Percentiles rank a stretch among this genome's conserved stretches.
Conservation (phyloP, 306 rosid species). For the Corylus avellana region DNA sequence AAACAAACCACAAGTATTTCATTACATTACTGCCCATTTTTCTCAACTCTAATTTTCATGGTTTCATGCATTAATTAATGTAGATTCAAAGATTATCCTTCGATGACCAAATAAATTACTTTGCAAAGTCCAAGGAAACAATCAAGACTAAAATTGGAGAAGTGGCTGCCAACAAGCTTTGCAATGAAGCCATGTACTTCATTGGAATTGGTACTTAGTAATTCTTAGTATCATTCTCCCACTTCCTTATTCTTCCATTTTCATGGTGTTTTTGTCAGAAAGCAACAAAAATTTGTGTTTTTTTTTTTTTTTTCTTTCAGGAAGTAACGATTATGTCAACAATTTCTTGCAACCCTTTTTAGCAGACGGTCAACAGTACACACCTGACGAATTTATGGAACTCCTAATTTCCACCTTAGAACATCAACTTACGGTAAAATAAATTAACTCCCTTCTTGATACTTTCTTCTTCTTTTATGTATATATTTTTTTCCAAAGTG, state of each 20-base stretch:
- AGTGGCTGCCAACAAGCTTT: slow-evolving; percentile 51
- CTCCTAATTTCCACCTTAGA: slow-evolving; percentile 56
- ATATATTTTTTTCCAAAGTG: too few relatives aligned
- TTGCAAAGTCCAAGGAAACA: slow-evolving; percentile 49
- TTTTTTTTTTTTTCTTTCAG: slow-evolving; percentile 20
- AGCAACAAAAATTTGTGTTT: not conserved
- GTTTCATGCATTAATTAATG: not conserved
- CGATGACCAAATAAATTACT: slow-evolving; percentile 70
- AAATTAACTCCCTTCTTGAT: not conserved
- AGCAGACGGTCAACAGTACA: slow-evolving; percentile 79
- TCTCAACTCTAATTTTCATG: not conserved
- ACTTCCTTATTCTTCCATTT: not conserved
- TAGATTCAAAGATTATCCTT: slow-evolving; percentile 76
- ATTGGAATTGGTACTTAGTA: slow-evolving; percentile 63
- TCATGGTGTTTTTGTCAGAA: not conserved
- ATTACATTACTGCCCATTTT: not conserved
- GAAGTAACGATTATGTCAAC: slow-evolving; percentile 91
- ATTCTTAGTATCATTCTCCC: not conserved
- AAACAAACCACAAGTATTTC: not conserved
- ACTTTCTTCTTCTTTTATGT: not conserved
- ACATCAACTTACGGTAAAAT: slow-evolving; percentile 52
- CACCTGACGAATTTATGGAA: slow-evolving; percentile 63
- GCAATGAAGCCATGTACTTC: slow-evolving; percentile 65
- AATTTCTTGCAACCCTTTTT: slow-evolving; percentile 85
- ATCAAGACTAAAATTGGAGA: slow-evolving; percentile 56